Evolutionary conservation across 495 filamentous ascomycete species (phyloP), one percentile per base, ranked within the genome.

Genomic region (Penicillium tannophilum): DNA sequence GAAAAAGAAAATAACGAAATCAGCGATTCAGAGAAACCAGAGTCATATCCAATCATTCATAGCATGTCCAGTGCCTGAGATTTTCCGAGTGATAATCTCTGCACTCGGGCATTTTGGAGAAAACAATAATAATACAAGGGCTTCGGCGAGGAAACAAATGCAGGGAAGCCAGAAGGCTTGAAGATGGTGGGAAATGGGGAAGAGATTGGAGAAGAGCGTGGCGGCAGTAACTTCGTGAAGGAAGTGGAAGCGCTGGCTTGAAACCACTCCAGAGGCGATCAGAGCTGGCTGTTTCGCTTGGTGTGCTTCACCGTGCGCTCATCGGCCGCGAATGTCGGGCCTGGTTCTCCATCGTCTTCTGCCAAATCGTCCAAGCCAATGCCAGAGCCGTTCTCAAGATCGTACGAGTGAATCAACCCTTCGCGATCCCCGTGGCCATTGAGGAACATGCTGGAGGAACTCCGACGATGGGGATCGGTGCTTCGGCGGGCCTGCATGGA

Each of bases 401-500:
- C 91, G 63, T 93, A 96, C 3, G 86, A 84, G 59, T 86, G 87
- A 64, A 97, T 96, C 10, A 97, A 80, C 4, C 89, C 88, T 63
- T 92, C 86, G 55, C 90, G 84, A 54, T 93, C 91, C 17, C 72
- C 65, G 31, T 71, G 52, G 2, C 82, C 81, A 49, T 78, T 80
- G 31, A 76, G 58, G 52, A 74, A 82, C 12, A 80, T 79, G 63
- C 88, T 87, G 23, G 80, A 83, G n/a, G 75, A 79, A 59, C 82
- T 82, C 24, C 77, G 73, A 28, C 78, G 73, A 61, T 82, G 80
- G 44, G 76, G 75, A 48, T 86, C 84, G 42, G 68, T 76, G 72
- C 87, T 90, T 46, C 95, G 81, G 53, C 92, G 81, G 36, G 89
- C 78, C 66, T 98, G 95, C 94, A 98, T 97, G 62, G 89, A 93